Evolutionary conservation across 331 rosid genomes (phyloP), one percentile per base, ranked within the genome.

Genomic region (Acacia pycnantha): DNA sequence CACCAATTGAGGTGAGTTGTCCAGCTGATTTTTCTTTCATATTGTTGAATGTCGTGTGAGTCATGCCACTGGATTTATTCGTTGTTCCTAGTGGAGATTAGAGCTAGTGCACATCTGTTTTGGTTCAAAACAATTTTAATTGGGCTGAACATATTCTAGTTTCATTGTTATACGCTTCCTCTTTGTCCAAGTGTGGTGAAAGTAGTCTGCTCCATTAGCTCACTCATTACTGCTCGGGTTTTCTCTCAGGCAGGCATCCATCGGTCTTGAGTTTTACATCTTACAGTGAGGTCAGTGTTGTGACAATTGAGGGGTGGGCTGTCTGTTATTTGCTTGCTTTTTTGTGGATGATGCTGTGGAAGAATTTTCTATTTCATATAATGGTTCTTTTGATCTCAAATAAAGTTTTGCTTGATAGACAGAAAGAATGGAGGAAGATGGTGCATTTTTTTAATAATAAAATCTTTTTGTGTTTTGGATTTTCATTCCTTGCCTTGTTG

Each of bases 1-100:
- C 98, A 13, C 90, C 91, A 71, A 80, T 86, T 81, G 98, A 95
- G 95, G 98, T 90, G 94, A 91, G 97, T 89, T 87, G 74, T 74
- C 31, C 47, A 56, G 22, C 76, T 86, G 79, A 24, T 77, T 82
- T 70, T 66, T 21, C 67, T 87, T 85, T 76, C 54, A 54, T 77
- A 41, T 31, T 78, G 48, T 72, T 81, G 43, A 67, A 59, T 68
- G 73, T 54, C 76, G 82, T 51, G 51, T 51, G 79, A 56, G 68
- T 81, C 82, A 65, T 82, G 71, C 81, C 33, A 31, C 19, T 69
- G 68, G 82, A 72, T 82, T 48, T 81, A 82, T 68, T 79, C 16
- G 35, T 48, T 74, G 40, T 71, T 53, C 67, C 22, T 72, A 59
- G 77, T 77, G 79, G 76, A 81, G 35, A 54, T 78, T 79, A 65